These are phyloP conservation scores for Metarhizium sp. DNA, from an alignment of 2,329 filamentous ascomycete species.

Conservation along the genomic window DNA sequence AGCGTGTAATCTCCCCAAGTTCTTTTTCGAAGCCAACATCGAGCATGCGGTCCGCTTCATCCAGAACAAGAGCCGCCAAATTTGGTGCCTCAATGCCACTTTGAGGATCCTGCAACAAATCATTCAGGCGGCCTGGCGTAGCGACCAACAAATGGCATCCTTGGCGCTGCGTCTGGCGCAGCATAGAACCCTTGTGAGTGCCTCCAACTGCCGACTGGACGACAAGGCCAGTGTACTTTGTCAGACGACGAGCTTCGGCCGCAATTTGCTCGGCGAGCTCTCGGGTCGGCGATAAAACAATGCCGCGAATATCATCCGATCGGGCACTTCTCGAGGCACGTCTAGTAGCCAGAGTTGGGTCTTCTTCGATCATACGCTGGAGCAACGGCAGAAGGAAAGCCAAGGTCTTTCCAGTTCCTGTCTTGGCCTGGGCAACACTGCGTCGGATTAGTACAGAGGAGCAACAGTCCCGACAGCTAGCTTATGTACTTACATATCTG, in stretches of 20 bases:
- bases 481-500: slow-evolving; percentile 63
- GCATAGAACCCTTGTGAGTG: slow-evolving; percentile 63
- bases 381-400: slow-evolving; percentile 84
- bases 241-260: slow-evolving; percentile 64
- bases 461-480: background rate
- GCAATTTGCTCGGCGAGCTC: slow-evolving; percentile 76
- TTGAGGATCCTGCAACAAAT: slow-evolving; percentile 60
- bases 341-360: slow-evolving; percentile 49
- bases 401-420: slow-evolving; percentile 92
- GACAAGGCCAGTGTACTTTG: slow-evolving; percentile 53
- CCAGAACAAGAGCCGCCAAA: slow-evolving; percentile 86
- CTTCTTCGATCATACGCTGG: slow-evolving; percentile 62
- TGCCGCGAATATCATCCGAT: slow-evolving; percentile 54
- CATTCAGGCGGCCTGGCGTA: slow-evolving; percentile 79
- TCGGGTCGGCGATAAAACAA: slow-evolving; percentile 70
- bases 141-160: slow-evolving; percentile 87
- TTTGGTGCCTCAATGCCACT: slow-evolving; percentile 62
- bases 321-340: slow-evolving; percentile 24
- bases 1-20: slow-evolving; percentile 48
- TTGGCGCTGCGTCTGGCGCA: slow-evolving; percentile 56
- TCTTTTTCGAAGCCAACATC: slow-evolving; percentile 78
- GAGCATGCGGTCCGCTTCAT: slow-evolving; percentile 97
- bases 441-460: slow-evolving; percentile 11
- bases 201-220: slow-evolving; percentile 82
- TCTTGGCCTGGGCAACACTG: slow-evolving; percentile 88